These are phyloP conservation scores for Coemansia pectinata DNA, from an alignment of 192 early-diverging fungal genomes.

Conservation along the genomic window DNA sequence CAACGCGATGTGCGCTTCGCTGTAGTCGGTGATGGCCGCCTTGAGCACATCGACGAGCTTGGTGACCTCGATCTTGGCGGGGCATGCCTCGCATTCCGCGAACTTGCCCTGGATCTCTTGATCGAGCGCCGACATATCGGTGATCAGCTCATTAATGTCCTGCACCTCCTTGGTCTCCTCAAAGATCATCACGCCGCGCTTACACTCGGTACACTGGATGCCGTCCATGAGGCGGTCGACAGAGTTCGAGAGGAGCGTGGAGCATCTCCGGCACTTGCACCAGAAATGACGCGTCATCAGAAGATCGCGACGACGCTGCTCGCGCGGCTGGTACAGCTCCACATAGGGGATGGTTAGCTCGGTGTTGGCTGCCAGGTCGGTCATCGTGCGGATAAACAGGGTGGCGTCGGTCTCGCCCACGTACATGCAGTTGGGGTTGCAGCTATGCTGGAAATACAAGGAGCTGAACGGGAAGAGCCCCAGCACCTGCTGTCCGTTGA, in stretches of 20 bases:
- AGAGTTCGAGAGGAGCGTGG: conserved; percentile 61
- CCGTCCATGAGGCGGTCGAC: conserved; percentile 71
- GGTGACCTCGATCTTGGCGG: conserved; percentile 51
- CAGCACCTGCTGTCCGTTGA: conserved; percentile 60
- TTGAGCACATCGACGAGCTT: conserved; percentile 56
- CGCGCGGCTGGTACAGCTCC: conserved; percentile 67
- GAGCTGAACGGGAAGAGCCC: conserved; percentile 72
- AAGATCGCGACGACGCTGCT: conserved; percentile 71
- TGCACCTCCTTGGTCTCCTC: conserved; percentile 63
- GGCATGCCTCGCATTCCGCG: conserved; percentile 57
- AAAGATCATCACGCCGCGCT: conserved; percentile 58
- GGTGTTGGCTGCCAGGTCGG: conserved; percentile 57
- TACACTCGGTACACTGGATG: conserved; percentile 63
- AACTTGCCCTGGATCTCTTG: conserved; percentile 61
- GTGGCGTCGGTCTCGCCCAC: conserved; percentile 59
- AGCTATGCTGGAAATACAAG: conserved; percentile 74
- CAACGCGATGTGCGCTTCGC: conserved; percentile 41
- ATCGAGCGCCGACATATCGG: conserved; percentile 51
- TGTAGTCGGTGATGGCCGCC: conserved; percentile 56
- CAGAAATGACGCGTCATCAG: conserved; percentile 70
- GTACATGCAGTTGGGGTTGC: conserved; percentile 72
- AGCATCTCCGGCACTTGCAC: conserved; percentile 76
- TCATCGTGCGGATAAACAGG: conserved; percentile 63
- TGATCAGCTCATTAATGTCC: conserved; percentile 61
- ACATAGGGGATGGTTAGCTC: conserved; percentile 70